Evolutionary conservation across 495 filamentous ascomycete species (phyloP), one percentile per base, ranked within the genome.

Genomic region (Penicillium chermesinum): DNA sequence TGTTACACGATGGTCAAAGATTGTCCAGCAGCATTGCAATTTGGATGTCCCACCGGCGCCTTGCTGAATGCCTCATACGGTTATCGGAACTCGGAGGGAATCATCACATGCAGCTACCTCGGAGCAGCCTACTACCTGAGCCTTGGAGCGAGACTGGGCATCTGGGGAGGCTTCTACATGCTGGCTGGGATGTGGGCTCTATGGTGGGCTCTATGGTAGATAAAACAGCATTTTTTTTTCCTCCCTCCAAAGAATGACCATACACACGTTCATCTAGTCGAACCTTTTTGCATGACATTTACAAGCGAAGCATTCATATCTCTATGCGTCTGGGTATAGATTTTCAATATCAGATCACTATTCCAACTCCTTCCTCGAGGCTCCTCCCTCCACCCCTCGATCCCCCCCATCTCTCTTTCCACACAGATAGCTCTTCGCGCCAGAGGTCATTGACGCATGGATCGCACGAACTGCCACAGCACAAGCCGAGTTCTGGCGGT

Each of bases 1-100:
- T 99, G 93, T 67, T 88, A 89, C 61, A 76, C 80, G 15, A 70
- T 97, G 2, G 86, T 94, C 15, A 81, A 82, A 65, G 86, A 75
- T 58, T 99, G 93, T 72, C 90, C 94, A 2, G 74, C 87, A n/a
- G 62, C 72, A 1, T 66, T 99, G 54, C 75, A 75, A 5, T 97
- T 99, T 53, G 65, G 59, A 3, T 99, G 93, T 71, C 94, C 93
- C 0, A 71, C 73, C 13, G 66, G 69, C 0, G 62, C 59, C 4
- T 83, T 78, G 37, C 76, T 87, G 53, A 68, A 80, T 48, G 63
- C 66, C 20, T 87, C 82, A 34, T 97, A 97, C 65, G 85, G 81
- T 0, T 56, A 57, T 44, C 64, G 71, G 13, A 54, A 64, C 49
- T 51, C 58, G 7, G 52, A 73, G 14, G 74, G 71, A 0, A 64